Conservation (phyloP, 352 stramenopile genomes). For the Paralagenidium karlingii region DNA sequence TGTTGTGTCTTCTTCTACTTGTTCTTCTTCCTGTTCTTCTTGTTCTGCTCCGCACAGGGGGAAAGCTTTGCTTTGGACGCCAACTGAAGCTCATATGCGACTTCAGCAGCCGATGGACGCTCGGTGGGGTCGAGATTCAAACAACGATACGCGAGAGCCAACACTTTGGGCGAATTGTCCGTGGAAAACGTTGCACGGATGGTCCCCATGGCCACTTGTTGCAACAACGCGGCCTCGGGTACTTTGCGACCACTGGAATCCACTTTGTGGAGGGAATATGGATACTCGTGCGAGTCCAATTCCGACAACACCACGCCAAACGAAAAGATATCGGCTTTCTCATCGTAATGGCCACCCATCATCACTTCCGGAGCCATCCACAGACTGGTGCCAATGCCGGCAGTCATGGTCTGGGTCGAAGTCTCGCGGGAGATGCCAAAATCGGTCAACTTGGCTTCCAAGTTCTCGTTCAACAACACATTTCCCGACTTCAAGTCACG, state of each 20-base stretch:
- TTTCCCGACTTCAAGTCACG: constrained; percentile 72
- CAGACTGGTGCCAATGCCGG: constrained; percentile 58
- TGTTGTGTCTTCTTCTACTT: too few species aligned
- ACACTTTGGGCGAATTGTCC: constrained; percentile 36
- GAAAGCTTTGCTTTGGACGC: too few species aligned
- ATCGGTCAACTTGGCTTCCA: constrained; percentile 58
- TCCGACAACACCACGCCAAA: constrained; percentile 63
- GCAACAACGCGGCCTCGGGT: constrained; percentile 71
- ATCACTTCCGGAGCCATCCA: constrained; percentile 62
- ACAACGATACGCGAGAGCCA: constrained; percentile 40
- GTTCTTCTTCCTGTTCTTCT: too few species aligned
- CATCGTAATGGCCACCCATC: constrained; percentile 58
- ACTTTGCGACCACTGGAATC: constrained; percentile 40
- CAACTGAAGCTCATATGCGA: constrained; percentile 53
- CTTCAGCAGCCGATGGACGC: constrained; percentile 53
- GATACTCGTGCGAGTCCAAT: constrained; percentile 59
- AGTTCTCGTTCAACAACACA: constrained; percentile 39
- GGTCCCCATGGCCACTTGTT: constrained; percentile 64
- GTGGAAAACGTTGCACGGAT: constrained; percentile 60
- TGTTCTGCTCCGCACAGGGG: too few species aligned
- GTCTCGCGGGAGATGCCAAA: constrained; percentile 59
- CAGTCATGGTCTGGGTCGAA: constrained; percentile 66
- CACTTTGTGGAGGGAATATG: constrained; percentile 54
- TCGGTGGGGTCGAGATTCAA: constrained; percentile 51
- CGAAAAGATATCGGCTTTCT: constrained; percentile 71